Conservation (phyloP, 1,139 yeast genomes). For the Pichia cactophila region DNA sequence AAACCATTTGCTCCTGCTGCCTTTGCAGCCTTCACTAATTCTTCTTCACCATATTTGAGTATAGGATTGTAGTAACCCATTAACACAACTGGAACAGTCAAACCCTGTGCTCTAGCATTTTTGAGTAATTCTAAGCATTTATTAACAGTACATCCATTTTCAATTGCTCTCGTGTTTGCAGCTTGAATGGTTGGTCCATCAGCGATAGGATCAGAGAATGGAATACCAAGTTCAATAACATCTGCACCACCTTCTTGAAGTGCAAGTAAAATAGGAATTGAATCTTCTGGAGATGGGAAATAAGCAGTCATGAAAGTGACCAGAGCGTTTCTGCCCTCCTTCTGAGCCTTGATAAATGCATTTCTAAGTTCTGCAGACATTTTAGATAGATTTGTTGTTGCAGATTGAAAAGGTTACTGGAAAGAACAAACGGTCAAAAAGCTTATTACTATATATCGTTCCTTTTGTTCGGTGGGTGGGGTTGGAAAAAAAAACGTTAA, state of each 20-base stretch:
- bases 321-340: constrained; percentile 77
- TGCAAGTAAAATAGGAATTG: constrained; percentile 77
- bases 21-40: constrained; percentile 67
- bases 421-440: no score
- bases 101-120: constrained; percentile 74
- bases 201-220: constrained; percentile 98
- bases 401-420: neutral
- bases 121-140: constrained; percentile 63
- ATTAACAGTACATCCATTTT: constrained; percentile 70
- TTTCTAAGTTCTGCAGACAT: constrained; percentile 63
- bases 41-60: constrained; percentile 79
- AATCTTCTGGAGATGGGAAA: constrained; percentile 79
- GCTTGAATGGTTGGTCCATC: constrained; percentile 96
- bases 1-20: constrained; percentile 93
- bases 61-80: constrained; percentile 99
- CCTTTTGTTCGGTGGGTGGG: no score
- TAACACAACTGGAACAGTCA: constrained; percentile 77
- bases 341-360: constrained; percentile 63
- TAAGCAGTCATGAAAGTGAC: constrained; percentile 95
- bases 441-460: no score
- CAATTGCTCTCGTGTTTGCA: constrained; percentile 72
- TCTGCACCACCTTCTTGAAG: constrained; percentile 95
- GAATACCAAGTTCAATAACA: constrained; percentile 88
- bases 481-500: no score
- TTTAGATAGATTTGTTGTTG: neutral